phyloP scores from a whole-genome alignment of 75 land plant genomes.

The Cryptomeria japonica region DNA sequence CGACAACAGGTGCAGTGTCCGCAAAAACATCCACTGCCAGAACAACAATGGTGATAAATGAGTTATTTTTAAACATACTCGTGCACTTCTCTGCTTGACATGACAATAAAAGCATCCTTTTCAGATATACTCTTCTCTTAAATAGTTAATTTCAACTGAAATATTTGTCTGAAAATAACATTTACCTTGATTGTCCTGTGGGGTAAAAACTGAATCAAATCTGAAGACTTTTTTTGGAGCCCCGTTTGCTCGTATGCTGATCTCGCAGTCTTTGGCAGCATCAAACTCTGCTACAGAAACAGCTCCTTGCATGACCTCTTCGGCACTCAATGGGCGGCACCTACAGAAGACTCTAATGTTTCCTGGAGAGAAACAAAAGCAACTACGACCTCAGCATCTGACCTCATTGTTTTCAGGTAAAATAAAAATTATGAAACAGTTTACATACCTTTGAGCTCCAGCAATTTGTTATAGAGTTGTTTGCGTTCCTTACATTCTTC shows the following conservation, averaged over 20 bases:
- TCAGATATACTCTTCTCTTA: not conserved
- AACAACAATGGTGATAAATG: not conserved
- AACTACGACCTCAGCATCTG: not conserved
- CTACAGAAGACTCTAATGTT: constrained; percentile 96
- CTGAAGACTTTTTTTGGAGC: constrained; percentile 70
- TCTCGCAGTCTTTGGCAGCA: constrained; percentile 77
- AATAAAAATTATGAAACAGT: not conserved
- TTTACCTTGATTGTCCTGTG: constrained; percentile 84
- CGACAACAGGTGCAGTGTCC: constrained; percentile 85
- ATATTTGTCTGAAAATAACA: not conserved
- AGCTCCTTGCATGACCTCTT: constrained; percentile 63
- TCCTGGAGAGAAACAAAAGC: constrained; percentile 48
- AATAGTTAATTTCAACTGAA: not conserved
- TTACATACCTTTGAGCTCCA: constrained; percentile 74
- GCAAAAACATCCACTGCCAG: constrained; percentile 78
- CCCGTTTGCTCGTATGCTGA: constrained; percentile 65
- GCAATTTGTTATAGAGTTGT: constrained; percentile 68
- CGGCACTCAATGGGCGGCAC: constrained; percentile 73
- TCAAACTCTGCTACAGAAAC: constrained; percentile 80
- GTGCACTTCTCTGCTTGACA: not conserved
- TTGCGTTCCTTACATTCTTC: constrained; percentile 71
- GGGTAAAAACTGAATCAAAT: constrained; percentile 91
- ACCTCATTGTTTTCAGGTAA: not conserved
- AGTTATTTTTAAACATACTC: not conserved
- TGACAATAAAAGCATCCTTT: not conserved